Evolutionary conservation across 805 yeast genomes (phyloP), one percentile per base, ranked within the genome.

Genomic region (Saccharomycopsis fodiens): DNA sequence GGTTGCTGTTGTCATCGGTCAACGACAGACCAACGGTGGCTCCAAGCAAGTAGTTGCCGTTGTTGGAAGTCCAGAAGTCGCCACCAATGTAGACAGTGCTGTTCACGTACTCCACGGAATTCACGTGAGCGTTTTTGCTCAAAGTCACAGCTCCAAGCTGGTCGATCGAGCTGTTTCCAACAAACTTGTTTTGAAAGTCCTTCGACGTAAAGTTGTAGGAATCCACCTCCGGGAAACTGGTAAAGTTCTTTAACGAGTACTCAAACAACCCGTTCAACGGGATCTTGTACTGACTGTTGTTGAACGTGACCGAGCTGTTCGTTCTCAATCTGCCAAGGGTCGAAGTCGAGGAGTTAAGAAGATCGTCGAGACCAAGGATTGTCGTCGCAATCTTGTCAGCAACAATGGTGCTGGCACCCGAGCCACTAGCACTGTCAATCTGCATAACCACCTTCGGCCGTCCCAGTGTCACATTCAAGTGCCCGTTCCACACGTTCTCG

Each of bases 191-290:
- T 32, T 55, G 52, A n/a, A 51, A 47, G 35, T 42, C 46, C 0
- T 32, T 6, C 6, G 64, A 53, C 19, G 50, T 21, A 47, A 57
- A 44, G 29, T 63, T 53, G 7, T 62, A 55, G 35, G 58, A 53
- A 12, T 61, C 56, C 21, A 60, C 52, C 10, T 55, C 51, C 6
- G 82, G 66, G 59, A 83, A 86, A 3, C 59, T 41, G 7, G 82
- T 65, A 59, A 84, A 86, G 59, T 88, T 88, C 2, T 74, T 62
- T 31, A 79, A 63, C 1, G 86, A 79, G 61, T 82, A 93, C 63
- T 91, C 96, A 57, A 91, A 86, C 17, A 91, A 55, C 7, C 95
- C 95, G 59, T 85, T 83, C 42, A 89, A 59, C 2, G 68, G 57
- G 29, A 78, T 55, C 30, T 58, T 50, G 44, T 54, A 41, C 41